phyloP scores from a whole-genome alignment of 2,329 filamentous ascomycete genomes.

The Claviceps capensis region DNA sequence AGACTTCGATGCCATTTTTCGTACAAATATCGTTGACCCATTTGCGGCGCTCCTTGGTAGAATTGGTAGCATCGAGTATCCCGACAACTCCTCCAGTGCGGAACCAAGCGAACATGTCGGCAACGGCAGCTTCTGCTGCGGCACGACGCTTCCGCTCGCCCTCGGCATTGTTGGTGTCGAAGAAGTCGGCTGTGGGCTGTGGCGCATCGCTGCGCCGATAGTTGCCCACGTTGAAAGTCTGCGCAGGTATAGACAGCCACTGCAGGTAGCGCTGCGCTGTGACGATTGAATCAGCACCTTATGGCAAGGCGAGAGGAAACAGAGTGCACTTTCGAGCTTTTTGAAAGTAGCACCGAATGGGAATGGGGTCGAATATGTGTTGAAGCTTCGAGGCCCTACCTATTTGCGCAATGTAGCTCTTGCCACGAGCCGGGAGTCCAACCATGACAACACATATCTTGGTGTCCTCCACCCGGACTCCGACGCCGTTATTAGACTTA shows the following conservation, averaged over 20 bases:
- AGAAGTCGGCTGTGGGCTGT: slow-evolving; percentile 87
- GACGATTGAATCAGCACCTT: slow-evolving; percentile 3
- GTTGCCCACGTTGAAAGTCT: slow-evolving; percentile 94
- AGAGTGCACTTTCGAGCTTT: background rate
- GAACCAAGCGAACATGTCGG: slow-evolving; percentile 94
- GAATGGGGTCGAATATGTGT: background rate
- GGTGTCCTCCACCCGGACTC: slow-evolving; percentile 84
- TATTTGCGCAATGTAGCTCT: slow-evolving; percentile 96
- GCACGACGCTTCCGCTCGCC: slow-evolving; percentile 79
- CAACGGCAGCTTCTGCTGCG: slow-evolving; percentile 81
- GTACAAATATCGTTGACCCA: slow-evolving; percentile 81
- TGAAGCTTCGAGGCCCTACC: slow-evolving; percentile 37
- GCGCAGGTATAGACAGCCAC: slow-evolving; percentile 88
- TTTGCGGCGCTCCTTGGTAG: slow-evolving; percentile 72
- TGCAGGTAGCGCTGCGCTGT: slow-evolving; percentile 83
- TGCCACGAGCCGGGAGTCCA: slow-evolving; percentile 84
- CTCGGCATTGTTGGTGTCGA: slow-evolving; percentile 79
- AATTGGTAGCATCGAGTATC: slow-evolving; percentile 94
- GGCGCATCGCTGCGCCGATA: slow-evolving; percentile 85
- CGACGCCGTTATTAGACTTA: slow-evolving; percentile 46
- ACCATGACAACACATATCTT: slow-evolving; percentile 99
- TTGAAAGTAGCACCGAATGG: background rate
- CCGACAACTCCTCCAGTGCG: slow-evolving; percentile 67
- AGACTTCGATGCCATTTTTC: slow-evolving; percentile 66
- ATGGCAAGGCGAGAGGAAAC: background rate